These are phyloP conservation scores for Colletotrichum viniferum DNA, from an alignment of 2,329 filamentous ascomycete species.

Conservation along the genomic window DNA sequence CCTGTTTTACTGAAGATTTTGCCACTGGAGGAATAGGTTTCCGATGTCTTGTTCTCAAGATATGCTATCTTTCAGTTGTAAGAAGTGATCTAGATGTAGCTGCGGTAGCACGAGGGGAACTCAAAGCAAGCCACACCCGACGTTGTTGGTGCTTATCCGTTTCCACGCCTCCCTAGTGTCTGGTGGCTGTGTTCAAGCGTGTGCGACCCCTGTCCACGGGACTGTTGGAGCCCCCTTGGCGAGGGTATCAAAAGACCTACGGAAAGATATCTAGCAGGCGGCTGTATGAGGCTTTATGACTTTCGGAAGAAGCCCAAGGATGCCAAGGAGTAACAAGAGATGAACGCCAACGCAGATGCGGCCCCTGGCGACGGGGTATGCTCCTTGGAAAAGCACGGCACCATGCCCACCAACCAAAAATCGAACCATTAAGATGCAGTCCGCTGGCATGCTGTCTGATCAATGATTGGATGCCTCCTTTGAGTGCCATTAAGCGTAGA, in stretches of 20 bases:
- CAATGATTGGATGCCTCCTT: background rate
- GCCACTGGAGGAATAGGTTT: background rate
- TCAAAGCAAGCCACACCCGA: background rate
- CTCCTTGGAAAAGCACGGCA: background rate
- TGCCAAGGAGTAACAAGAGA: background rate
- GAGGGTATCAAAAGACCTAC: background rate
- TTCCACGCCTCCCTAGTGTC: background rate
- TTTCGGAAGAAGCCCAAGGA: background rate
- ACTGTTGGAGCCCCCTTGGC: background rate
- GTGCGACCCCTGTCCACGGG: background rate
- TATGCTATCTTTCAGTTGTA: rapidly evolving
- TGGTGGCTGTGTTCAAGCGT: background rate
- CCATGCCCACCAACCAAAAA: background rate
- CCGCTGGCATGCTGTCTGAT: background rate
- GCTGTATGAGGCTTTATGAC: background rate
- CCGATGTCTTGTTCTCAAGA: background rate
- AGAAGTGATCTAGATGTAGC: background rate
- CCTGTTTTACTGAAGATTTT: rapidly evolving
- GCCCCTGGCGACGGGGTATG: background rate
- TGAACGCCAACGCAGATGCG: background rate
- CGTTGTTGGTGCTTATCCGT: background rate
- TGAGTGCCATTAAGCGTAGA: background rate
- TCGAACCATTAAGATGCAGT: background rate
- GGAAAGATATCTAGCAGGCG: background rate
- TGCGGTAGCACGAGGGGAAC: background rate